phyloP scores from a whole-genome alignment of 306 rosid species.

The Amphicarpaea edgeworthii region DNA sequence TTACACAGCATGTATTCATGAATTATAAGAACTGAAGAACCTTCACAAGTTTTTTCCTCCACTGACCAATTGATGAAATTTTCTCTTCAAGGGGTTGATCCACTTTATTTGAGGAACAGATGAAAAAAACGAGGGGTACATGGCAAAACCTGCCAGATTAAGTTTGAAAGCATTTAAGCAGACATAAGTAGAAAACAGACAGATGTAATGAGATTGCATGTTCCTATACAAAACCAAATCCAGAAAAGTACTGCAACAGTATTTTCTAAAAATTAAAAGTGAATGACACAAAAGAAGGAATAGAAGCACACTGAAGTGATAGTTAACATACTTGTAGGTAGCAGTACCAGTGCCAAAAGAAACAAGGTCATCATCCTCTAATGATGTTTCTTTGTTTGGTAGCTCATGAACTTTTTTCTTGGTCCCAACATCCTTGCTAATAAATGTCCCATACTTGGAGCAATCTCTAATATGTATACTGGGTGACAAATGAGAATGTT shows the following conservation, averaged over 20 bases:
- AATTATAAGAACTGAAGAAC: constrained; percentile 41
- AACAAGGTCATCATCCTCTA: constrained; percentile 77
- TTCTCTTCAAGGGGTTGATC: constrained; percentile 67
- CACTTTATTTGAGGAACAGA: constrained; percentile 54
- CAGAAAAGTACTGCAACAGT: constrained; percentile 27
- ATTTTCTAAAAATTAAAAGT: constrained; percentile 22
- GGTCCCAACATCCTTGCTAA: constrained; percentile 61
- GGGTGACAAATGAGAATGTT: constrained; percentile 43
- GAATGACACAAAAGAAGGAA: constrained; percentile 21
- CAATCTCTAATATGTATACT: constrained; percentile 69
- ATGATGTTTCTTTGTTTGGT: constrained; percentile 72
- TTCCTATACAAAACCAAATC: constrained; percentile 16
- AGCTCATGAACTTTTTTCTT: constrained; percentile 76
- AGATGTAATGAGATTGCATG: constrained; percentile 29
- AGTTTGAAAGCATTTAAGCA: constrained; percentile 34
- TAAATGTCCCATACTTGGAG: constrained; percentile 87
- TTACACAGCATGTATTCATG: constrained; percentile 15
- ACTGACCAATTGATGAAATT: constrained; percentile 85
- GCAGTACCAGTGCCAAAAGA: constrained; percentile 95
- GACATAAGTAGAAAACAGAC: constrained; percentile 3
- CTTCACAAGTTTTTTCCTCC: constrained; percentile 30
- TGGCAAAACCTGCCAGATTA: constrained; percentile 77
- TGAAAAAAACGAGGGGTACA: constrained; percentile 67
- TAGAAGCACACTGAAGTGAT: constrained; percentile 23
- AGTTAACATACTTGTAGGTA: constrained; percentile 70